Conservation (phyloP, 768 basidiomycete genomes). For the Termitomyces sp. region DNA sequence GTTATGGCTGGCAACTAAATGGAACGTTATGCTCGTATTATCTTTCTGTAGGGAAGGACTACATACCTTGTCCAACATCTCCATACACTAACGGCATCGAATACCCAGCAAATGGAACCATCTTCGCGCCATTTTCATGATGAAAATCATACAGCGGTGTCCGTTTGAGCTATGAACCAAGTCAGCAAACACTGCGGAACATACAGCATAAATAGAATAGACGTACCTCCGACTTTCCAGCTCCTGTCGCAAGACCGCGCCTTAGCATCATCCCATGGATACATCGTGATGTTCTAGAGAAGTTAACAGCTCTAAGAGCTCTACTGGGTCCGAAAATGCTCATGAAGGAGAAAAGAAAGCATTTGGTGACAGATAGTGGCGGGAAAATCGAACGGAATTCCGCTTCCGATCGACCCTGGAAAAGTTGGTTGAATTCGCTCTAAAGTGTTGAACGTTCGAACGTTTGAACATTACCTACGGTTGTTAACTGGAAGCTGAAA, state of each 20-base stretch:
- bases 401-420: slow-evolving; percentile 5
- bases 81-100: slow-evolving; percentile 92
- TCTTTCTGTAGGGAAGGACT: slow-evolving; percentile 4
- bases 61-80: slow-evolving; percentile 71
- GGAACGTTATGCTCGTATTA: not conserved
- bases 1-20: slow-evolving; percentile 81
- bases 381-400: slow-evolving; percentile 8
- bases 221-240: slow-evolving; percentile 14
- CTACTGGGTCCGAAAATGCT: slow-evolving; percentile 4
- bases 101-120: slow-evolving; percentile 96
- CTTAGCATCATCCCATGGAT: not conserved
- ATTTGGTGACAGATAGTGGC: not conserved
- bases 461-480: no score
- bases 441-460: not conserved
- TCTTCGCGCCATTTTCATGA: slow-evolving; percentile 76
- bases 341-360: slow-evolving; percentile 5
- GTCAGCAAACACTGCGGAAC: not conserved
- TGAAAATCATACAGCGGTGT: slow-evolving; percentile 92
- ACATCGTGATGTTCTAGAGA: slow-evolving; percentile 8
- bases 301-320: slow-evolving; percentile 8
- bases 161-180: slow-evolving; percentile 38
- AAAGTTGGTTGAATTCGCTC: not conserved
- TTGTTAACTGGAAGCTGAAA: not conserved
- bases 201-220: not conserved
- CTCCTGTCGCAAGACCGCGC: slow-evolving; percentile 15